A percentile compares a stretch with the other conserved stretches of the same genome.
phyloP scores from a whole-genome alignment of 176 grass and related monocot genomes.

The Dactylis glomerata region DNA sequence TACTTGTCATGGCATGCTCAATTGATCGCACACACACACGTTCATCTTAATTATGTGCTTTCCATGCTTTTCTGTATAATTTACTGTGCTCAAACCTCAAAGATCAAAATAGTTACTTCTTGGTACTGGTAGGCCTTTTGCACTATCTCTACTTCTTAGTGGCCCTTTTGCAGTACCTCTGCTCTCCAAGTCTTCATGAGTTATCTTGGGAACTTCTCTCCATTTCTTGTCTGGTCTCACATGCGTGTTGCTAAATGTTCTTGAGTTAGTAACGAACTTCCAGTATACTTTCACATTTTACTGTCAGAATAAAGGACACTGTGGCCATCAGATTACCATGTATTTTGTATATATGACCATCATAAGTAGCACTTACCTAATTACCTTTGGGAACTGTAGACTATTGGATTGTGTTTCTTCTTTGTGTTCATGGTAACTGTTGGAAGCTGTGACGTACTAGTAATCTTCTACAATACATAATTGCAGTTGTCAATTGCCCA shows the following conservation, averaged over 20 bases:
- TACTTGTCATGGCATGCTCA: conserved; percentile 33
- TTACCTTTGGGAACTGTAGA: not conserved
- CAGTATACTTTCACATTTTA: not conserved
- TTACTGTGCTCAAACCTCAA: conserved; percentile 12
- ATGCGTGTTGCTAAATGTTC: conserved; percentile 13
- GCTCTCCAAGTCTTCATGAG: not conserved
- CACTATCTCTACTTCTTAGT: not conserved
- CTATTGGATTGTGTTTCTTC: not conserved
- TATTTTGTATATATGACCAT: not conserved
- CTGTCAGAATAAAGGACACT: conserved; percentile 3
- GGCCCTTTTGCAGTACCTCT: not conserved
- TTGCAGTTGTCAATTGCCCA: not conserved
- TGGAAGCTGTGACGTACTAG: not conserved
- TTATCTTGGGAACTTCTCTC: not conserved
- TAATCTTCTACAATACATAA: not conserved
- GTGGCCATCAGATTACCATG: not conserved
- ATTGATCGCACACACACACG: conserved; percentile 10
- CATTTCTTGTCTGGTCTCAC: conserved; percentile 1
- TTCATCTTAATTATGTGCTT: conserved; percentile 24
- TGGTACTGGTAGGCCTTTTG: not conserved
- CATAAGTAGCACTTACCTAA: not conserved
- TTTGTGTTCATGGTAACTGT: not conserved
- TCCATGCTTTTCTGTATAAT: conserved; percentile 38
- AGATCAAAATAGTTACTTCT: not conserved
- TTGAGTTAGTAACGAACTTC: not conserved